Percentiles rank a stretch among this genome's conserved stretches.
These are phyloP conservation scores for Terfezia claveryi DNA, from an alignment of 495 filamentous ascomycete genomes.

Conservation along the genomic window DNA sequence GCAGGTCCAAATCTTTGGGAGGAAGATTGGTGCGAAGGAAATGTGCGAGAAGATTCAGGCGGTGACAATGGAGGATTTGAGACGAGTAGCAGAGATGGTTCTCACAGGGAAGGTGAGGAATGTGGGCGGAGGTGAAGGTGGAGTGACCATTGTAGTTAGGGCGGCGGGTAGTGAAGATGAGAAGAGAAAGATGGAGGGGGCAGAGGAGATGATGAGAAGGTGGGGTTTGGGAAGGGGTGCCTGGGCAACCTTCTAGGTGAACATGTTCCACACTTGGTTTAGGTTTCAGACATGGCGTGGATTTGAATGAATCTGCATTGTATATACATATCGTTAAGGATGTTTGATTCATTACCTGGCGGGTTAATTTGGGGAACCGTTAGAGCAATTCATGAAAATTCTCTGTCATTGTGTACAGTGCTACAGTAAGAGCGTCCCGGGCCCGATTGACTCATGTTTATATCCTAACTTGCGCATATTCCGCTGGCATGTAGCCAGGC, in stretches of 20 bases:
- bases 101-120: constrained; percentile 60
- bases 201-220: not conserved
- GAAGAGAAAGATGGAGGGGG: constrained; percentile 19
- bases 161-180: constrained; percentile 41
- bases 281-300: constrained; percentile 38
- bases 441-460: not conserved
- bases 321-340: constrained; percentile 72
- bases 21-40: constrained; percentile 72
- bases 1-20: constrained; percentile 86
- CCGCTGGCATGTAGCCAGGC: too few relatives aligned
- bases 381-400: constrained; percentile 79
- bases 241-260: not conserved
- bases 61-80: constrained; percentile 59
- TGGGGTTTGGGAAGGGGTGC: not conserved
- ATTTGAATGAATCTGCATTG: constrained; percentile 14
- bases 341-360: constrained; percentile 50
- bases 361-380: constrained; percentile 40
- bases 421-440: not conserved
- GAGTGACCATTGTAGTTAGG: constrained; percentile 87
- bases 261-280: not conserved
- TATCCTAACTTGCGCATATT: too few relatives aligned
- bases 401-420: constrained; percentile 28
- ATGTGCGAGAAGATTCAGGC: constrained; percentile 78
- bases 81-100: constrained; percentile 61
- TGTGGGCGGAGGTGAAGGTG: constrained; percentile 54